Evolutionary conservation across 371 early-diverging fungal species (phyloP).

Genomic region (Actinomortierella wolfii): DNA sequence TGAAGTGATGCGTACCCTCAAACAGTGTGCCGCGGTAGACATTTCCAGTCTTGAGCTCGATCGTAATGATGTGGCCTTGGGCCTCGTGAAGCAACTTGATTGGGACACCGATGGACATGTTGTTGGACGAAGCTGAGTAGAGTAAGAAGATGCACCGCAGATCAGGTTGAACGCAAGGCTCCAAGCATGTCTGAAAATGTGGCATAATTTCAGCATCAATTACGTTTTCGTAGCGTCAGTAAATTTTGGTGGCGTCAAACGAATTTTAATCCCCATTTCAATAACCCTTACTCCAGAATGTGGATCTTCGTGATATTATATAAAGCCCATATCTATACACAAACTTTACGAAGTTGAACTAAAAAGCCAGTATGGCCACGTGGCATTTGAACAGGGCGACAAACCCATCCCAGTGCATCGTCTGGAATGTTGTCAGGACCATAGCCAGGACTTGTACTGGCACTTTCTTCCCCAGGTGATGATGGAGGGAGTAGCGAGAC

Average conservation of each 20-base stretch:
- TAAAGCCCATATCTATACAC: slow-evolving; percentile 5
- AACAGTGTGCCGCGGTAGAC: slow-evolving; percentile 94
- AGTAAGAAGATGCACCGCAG: no score
- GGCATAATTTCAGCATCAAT: no score
- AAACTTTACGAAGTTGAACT: slow-evolving; percentile 59
- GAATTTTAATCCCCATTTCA: no score
- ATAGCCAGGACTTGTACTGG: slow-evolving; percentile 8
- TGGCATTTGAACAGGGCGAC: slow-evolving; percentile 61
- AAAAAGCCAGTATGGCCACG: slow-evolving; percentile 69
- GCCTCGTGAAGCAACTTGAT: slow-evolving; percentile 98
- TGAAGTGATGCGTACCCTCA: slow-evolving; percentile 63
- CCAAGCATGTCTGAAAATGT: no score
- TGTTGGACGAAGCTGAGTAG: slow-evolving; percentile 6
- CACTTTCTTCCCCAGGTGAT: not conserved
- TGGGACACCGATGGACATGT: slow-evolving; percentile 92
- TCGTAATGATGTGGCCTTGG: slow-evolving; percentile 93
- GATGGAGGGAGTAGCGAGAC: slow-evolving; percentile 10
- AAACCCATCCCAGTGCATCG: slow-evolving; percentile 58
- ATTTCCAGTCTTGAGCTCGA: slow-evolving; percentile 94
- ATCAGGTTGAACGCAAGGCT: no score
- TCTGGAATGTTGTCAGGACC: slow-evolving; percentile 37
- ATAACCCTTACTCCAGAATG: no score
- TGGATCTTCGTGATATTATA: no score
- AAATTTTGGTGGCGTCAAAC: no score
- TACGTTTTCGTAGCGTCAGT: no score